phyloP scores from a whole-genome alignment of 2,329 filamentous ascomycete species.

The Neobulgaria alba region DNA sequence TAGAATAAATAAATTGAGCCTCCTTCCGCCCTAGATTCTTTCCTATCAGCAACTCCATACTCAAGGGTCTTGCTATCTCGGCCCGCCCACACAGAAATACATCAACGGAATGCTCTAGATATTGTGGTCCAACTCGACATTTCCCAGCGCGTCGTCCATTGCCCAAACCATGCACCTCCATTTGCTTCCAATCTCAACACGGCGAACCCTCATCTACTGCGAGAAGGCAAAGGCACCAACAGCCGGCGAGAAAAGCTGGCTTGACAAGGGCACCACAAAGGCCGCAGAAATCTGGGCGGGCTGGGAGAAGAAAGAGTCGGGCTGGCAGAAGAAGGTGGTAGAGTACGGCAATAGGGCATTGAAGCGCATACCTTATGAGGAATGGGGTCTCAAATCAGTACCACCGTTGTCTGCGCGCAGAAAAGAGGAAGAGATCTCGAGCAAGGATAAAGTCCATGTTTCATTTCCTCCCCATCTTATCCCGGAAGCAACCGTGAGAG shows the following conservation, averaged over 20 bases:
- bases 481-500: constrained; percentile 50
- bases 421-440: constrained; percentile 53
- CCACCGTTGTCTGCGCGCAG: constrained; percentile 67
- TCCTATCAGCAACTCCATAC: too few species aligned
- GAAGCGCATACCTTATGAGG: constrained; percentile 84
- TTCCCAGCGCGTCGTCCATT: too few species aligned
- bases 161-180: constrained; percentile 80
- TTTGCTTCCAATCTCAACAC: constrained; percentile 85
- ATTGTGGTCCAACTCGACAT: too few species aligned
- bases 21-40: too few species aligned
- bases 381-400: constrained; percentile 96
- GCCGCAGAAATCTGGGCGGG: constrained; percentile 70
- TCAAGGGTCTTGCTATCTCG: too few species aligned
- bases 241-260: constrained; percentile 42
- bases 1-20: too few species aligned
- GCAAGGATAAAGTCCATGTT: constrained; percentile 60
- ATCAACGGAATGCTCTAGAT: too few species aligned
- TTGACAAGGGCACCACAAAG: constrained; percentile 63
- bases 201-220: constrained; percentile 86
- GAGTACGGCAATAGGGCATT: constrained; percentile 79
- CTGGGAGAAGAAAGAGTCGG: constrained; percentile 77
- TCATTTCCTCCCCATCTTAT: constrained; percentile 69
- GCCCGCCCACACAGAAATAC: too few species aligned
- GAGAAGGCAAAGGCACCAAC: constrained; percentile 58
- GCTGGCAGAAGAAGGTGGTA: constrained; percentile 85